A percentile compares a stretch with the other conserved stretches of the same genome.
phyloP scores from a whole-genome alignment of 352 stramenopile genomes.

The Globisporangium viniferum region DNA sequence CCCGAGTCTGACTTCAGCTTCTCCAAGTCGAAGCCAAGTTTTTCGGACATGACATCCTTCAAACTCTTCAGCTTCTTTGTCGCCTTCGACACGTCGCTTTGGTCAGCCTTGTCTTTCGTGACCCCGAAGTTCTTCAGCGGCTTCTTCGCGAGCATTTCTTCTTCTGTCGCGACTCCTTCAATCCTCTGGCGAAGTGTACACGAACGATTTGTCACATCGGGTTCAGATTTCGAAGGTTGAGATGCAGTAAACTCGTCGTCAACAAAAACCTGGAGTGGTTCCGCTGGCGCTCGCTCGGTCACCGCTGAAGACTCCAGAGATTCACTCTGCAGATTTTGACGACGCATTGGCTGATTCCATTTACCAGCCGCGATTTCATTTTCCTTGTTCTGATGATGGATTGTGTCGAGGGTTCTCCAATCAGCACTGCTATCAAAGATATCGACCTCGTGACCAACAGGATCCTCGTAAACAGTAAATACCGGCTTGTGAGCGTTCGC shows the following conservation, averaged over 20 bases:
- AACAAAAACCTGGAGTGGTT: slow-evolving; percentile 70
- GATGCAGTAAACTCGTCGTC: slow-evolving; percentile 54
- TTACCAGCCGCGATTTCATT: slow-evolving; percentile 50
- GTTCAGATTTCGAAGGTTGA: slow-evolving; percentile 16
- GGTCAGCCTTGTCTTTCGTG: not conserved
- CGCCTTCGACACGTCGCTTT: not conserved
- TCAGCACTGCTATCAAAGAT: slow-evolving; percentile 53
- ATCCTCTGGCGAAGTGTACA: slow-evolving; percentile 70
- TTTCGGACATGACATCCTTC: slow-evolving; percentile 24
- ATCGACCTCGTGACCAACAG: slow-evolving; percentile 47
- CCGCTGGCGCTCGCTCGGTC: not conserved
- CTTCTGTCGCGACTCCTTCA: slow-evolving; percentile 64
- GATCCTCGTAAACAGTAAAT: slow-evolving; percentile 83
- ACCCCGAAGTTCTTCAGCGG: slow-evolving; percentile 73
- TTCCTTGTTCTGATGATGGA: slow-evolving; percentile 78
- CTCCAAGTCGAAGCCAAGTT: slow-evolving; percentile 40
- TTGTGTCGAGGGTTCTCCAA: slow-evolving; percentile 65
- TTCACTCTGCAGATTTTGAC: not conserved
- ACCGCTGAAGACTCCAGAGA: not conserved
- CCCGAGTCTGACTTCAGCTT: slow-evolving; percentile 37
- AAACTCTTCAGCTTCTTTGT: slow-evolving; percentile 20
- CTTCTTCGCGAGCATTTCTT: slow-evolving; percentile 69
- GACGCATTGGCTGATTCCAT: slow-evolving; percentile 41
- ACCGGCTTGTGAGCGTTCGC: slow-evolving; percentile 76
- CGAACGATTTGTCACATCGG: slow-evolving; percentile 47